phyloP scores from a whole-genome alignment of 75 land plant genomes.

The Adiantum capillusveneris region DNA sequence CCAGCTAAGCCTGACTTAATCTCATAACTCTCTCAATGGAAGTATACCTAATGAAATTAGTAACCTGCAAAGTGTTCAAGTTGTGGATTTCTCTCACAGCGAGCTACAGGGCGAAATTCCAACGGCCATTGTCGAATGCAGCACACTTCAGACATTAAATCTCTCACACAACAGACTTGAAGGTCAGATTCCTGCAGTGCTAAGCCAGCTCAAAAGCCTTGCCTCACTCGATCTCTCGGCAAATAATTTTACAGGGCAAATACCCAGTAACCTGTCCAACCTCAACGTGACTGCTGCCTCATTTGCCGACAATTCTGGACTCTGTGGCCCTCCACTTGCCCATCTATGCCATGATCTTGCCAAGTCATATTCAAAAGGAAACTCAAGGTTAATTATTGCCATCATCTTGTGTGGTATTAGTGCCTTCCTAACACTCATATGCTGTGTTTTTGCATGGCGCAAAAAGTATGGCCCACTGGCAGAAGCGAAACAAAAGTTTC shows the following conservation, averaged over 20 bases:
- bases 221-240: conserved; percentile 42
- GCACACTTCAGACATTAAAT: background rate
- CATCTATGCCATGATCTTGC: too few species aligned
- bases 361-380: too few species aligned
- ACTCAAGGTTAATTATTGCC: too few species aligned
- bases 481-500: too few species aligned
- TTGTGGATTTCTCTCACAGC: background rate
- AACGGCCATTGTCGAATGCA: background rate
- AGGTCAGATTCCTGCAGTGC: background rate
- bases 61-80: background rate
- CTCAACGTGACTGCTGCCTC: background rate
- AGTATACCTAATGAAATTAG: background rate
- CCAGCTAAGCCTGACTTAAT: background rate
- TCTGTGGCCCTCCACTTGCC: too few species aligned
- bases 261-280: conserved; percentile 24
- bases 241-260: conserved; percentile 35
- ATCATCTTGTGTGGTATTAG: too few species aligned
- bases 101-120: background rate
- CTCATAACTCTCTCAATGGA: background rate
- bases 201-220: conserved; percentile 4
- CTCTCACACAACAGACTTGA: background rate
- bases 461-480: too few species aligned
- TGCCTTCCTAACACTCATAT: too few species aligned
- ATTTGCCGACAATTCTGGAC: too few species aligned
- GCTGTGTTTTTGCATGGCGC: too few species aligned